Evolutionary conservation across 371 early-diverging fungal genomes (phyloP), one percentile per base, ranked within the genome.

Genomic region (Mortierella sp.): DNA sequence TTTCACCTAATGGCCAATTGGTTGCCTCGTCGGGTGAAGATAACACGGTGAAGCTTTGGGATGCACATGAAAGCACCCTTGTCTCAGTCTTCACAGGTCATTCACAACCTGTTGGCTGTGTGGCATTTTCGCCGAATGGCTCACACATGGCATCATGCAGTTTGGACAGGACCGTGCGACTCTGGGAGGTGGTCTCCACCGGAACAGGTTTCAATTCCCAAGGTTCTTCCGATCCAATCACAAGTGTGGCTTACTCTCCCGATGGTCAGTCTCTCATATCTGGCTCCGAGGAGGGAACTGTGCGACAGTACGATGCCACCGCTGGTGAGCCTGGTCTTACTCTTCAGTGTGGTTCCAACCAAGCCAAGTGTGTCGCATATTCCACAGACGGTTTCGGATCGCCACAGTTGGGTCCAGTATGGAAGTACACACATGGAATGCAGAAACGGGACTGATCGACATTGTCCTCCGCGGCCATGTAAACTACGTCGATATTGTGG

Each of bases 101-200:
- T 31, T 44, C 19, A 5, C 16, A 65, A 2, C 4, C 2, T 4
- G 55, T 68, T 41, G 4, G 14, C 14, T 22, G 55, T 40, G 55
- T 71, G 24, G 64, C 50, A 31, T 72, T 34, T 39, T 72, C 72
- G 7, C 72, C 66, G 13, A 16, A 53, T 24, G 66, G 66, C 1
- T 45, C 24, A 39, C 26, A 48, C 40, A 53, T 73, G 8, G 65
- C 45, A 37, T 44, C 58, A 1, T 1, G 16, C 34, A 66, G 45
- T 31, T 8, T 31, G 11, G 66, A 66, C 53, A 58, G 45, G 11
- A 73, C 55, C 13, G 73, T 73, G 26, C 58, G 66, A 22, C 34
- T 73, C 14, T 71, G 66, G 73, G 58, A 64, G 29, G 55, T 31
- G 24, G 31, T 34, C 9, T 2, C 4, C 43, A 58, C n/a, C 7